Conservation (phyloP, 805 yeast species). For the Candida caryicola region DNA sequence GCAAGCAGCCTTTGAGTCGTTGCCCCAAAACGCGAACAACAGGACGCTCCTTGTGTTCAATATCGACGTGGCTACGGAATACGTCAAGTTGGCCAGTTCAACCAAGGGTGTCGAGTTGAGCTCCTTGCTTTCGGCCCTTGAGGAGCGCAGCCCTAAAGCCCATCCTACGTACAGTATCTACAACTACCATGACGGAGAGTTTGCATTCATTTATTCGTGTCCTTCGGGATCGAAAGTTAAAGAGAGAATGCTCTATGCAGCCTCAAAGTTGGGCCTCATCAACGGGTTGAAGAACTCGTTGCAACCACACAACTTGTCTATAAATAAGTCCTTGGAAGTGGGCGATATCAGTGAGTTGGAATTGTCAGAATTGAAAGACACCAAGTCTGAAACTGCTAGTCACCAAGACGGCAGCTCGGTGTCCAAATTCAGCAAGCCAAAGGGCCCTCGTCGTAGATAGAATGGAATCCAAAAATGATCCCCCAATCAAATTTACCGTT, state of each 20-base stretch:
- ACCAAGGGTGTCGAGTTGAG: conserved; percentile 16
- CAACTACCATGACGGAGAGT: conserved; percentile 35
- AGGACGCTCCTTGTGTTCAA: conserved; percentile 45
- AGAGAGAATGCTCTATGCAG: conserved; percentile 90
- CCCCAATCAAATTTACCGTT: no score
- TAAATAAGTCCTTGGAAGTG: conserved; percentile 57
- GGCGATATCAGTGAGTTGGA: conserved; percentile 75
- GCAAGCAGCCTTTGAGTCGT: conserved; percentile 21
- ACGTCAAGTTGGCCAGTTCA: conserved; percentile 22
- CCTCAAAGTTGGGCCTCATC: conserved; percentile 64
- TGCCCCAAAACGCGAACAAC: conserved; percentile 15
- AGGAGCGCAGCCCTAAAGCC: conserved; percentile 23
- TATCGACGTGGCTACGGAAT: conserved; percentile 51
- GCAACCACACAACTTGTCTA: conserved; percentile 22
- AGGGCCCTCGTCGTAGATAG: conserved; percentile 60
- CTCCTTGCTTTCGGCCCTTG: conserved; percentile 20
- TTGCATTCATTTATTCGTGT: conserved; percentile 75
- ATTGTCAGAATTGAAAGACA: conserved; percentile 40
- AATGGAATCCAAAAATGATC: not conserved
- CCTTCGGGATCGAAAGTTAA: conserved; percentile 88
- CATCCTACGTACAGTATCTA: conserved; percentile 60
- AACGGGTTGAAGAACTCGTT: conserved; percentile 43
- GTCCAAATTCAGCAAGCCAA: conserved; percentile 55
- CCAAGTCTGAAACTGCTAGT: conserved; percentile 11
- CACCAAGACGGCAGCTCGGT: conserved; percentile 10